These are phyloP conservation scores for Fusarium chlamydosporum DNA, from an alignment of 2,329 filamentous ascomycete genomes.

Conservation along the genomic window DNA sequence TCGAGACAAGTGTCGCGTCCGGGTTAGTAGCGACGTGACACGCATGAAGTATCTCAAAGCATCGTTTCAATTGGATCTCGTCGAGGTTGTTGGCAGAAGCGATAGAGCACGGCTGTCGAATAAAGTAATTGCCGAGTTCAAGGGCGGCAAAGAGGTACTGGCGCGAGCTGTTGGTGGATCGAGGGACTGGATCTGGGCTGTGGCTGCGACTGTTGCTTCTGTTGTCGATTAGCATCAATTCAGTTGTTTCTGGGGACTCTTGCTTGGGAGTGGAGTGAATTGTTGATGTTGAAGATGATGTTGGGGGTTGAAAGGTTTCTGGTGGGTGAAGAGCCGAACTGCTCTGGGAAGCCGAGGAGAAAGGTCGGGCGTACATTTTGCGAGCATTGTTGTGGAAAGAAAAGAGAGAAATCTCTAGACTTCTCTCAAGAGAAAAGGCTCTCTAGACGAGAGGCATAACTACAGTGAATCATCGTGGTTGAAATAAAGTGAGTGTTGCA, in stretches of 20 bases:
- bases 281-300: background rate
- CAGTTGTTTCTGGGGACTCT: background rate
- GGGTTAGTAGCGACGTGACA: conserved; percentile 51
- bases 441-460: accelerated
- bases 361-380: conserved; percentile 5
- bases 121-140: conserved; percentile 38
- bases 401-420: accelerated
- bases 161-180: conserved; percentile 37
- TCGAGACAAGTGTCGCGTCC: conserved; percentile 43
- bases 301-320: conserved; percentile 3
- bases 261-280: conserved; percentile 1
- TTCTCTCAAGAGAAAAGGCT: accelerated
- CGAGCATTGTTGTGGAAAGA: background rate
- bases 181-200: conserved; percentile 32
- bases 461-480: conserved; percentile 26
- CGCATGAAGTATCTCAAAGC: conserved; percentile 54
- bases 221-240: conserved; percentile 30
- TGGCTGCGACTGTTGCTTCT: conserved; percentile 17
- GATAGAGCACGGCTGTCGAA: conserved; percentile 43
- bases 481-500: accelerated
- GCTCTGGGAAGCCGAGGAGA: background rate
- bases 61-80: conserved; percentile 49
- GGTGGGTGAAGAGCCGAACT: conserved; percentile 5
- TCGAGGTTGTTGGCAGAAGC: conserved; percentile 48
- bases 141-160: conserved; percentile 49